phyloP scores from a whole-genome alignment of 2,329 filamentous ascomycete genomes.

The Ophiocordyceps camponoti-leonardi region DNA sequence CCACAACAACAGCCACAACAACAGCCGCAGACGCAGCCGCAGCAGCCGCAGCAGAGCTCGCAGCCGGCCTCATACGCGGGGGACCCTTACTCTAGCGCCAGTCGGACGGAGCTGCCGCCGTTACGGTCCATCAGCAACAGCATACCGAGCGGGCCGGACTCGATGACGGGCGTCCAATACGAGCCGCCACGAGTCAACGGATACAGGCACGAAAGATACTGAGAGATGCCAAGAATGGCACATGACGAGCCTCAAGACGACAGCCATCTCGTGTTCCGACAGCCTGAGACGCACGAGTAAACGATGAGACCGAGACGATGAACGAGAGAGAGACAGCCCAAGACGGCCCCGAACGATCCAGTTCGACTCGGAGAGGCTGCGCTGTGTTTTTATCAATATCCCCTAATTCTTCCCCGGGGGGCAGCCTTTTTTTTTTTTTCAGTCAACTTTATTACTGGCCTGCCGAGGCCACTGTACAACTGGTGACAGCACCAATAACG shows the following conservation, averaged over 20 bases:
- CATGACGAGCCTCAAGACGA: background rate
- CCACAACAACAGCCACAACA: conserved; percentile 9
- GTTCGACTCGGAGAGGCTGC: conserved; percentile 2
- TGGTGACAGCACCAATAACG: background rate
- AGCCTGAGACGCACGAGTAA: conserved; percentile 3
- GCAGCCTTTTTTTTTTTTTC: background rate
- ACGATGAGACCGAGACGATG: conserved; percentile 3
- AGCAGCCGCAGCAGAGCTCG: conserved; percentile 2
- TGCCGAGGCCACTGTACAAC: conserved; percentile 4
- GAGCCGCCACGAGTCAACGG: conserved; percentile 30
- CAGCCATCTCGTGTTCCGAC: conserved; percentile 1
- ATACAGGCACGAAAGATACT: conserved; percentile 25
- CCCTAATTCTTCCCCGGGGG: background rate
- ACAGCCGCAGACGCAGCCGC: conserved; percentile 3
- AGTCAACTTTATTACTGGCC: background rate
- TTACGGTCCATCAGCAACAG: conserved; percentile 32
- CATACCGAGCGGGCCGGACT: conserved; percentile 30
- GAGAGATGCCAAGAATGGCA: background rate
- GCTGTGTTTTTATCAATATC: conserved; percentile 4
- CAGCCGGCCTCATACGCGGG: conserved; percentile 8
- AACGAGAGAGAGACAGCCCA: background rate
- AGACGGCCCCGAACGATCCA: background rate
- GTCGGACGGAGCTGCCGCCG: conserved; percentile 36
- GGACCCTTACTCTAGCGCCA: conserved; percentile 14
- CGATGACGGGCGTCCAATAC: conserved; percentile 51